Conservation (phyloP, 1,284 basidiomycete genomes). For the Cryptococcus sp. region DNA sequence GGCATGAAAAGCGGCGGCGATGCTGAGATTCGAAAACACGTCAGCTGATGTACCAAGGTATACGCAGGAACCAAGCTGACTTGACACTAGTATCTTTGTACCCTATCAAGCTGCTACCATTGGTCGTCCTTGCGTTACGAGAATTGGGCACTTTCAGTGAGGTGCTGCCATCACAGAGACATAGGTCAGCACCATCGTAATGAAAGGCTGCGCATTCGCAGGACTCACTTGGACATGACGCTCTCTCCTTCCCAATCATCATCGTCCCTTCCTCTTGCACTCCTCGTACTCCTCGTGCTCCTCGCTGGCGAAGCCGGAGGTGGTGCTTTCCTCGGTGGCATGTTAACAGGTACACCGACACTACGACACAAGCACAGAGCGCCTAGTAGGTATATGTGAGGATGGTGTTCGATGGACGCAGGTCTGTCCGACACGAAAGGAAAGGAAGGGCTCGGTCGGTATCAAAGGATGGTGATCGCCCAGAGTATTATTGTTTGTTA, state of each 20-base stretch:
- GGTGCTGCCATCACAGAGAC: background rate
- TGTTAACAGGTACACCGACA: background rate
- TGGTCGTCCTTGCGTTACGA: conserved; percentile 9
- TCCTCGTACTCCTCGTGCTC: conserved; percentile 28
- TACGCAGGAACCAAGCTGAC: conserved; percentile 20
- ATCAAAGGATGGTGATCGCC: too few species aligned
- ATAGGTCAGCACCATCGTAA: too few species aligned
- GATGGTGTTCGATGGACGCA: too few species aligned
- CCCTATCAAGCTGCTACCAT: conserved; percentile 17
- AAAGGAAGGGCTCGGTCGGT: too few species aligned
- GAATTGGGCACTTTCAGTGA: conserved; percentile 30
- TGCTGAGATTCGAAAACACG: conserved; percentile 13
- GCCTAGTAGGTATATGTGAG: too few species aligned
- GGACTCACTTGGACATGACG: conserved; percentile 25
- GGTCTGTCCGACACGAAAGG: too few species aligned
- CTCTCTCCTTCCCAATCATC: conserved; percentile 40
- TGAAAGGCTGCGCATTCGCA: too few species aligned
- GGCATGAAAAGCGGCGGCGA: conserved; percentile 41
- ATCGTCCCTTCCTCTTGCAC: conserved; percentile 19
- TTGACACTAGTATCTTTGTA: conserved; percentile 45
- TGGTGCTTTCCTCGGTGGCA: conserved; percentile 23
- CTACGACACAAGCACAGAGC: too few species aligned
- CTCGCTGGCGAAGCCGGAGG: conserved; percentile 32
- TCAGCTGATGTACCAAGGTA: too few species aligned
- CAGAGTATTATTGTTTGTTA: too few species aligned